Base-by-base conservation (phyloP, 257 asterid genomes). In the Anisodus acutangulus region DNA sequence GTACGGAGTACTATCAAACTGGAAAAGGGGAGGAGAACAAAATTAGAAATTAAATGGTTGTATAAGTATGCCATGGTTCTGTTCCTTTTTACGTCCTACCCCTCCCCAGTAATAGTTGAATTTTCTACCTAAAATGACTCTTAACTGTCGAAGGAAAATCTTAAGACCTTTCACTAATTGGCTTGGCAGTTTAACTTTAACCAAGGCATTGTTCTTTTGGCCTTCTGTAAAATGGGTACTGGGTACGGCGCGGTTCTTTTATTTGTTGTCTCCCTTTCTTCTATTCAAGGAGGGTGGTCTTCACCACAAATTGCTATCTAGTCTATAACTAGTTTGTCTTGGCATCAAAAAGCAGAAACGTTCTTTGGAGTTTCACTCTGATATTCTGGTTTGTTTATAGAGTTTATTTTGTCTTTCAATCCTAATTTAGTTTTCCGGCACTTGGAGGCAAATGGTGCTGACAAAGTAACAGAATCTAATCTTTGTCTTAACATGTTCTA, bases 401-500 rank as follows among this genome's bases (percentile, higher is more conserved):
- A 11, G 62, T 13, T 49, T 22, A 22, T 76, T 76, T 59, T 49
- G 60, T 51, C 55, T 19, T 72, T 12, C 41, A 47, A 45, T 76
- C 81, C 22, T 76, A 49, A 19, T 22, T 76, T 51, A 62, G 11
- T 74, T 22, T 74, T 74, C 62, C 19, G 22, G 41, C 60, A 72
- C 62, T 22, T 22, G 11, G 81, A 51, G 62, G 81, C 81, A 51
- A 37, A 69, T 69, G 78, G 78, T 69, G 78, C 54, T 22, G 31
- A 69, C 15, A 41, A 39, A 10, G 70, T 41, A 69, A 41, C 54
- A 41, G 31, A 31, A 69, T 69, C 53, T 69, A 8, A 69, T 69
- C 54, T 39, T 17, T 17, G 16, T 70, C 79, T 43, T 41, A 16
- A 43, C 57, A 17, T 8, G 16, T 17, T 45, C 5, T 70, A 6